Conservation (phyloP, 2,329 filamentous ascomycete species). For the Colletotrichum somersetense region DNA sequence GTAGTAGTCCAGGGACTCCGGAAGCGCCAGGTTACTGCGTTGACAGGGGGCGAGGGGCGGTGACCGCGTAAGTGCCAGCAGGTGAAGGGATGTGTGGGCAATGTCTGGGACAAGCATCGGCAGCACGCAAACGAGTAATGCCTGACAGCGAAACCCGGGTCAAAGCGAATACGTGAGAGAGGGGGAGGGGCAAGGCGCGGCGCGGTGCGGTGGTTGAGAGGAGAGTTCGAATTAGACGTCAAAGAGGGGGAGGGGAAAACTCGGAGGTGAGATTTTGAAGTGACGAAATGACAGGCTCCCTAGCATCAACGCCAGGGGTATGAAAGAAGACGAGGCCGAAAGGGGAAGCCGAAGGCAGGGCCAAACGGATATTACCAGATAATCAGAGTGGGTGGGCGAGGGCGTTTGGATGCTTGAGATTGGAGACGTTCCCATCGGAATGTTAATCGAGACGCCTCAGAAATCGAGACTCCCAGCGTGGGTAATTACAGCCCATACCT, state of each 20-base stretch:
- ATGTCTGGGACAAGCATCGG: slow-evolving; percentile 9
- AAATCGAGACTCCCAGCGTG: neutral
- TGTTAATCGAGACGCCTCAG: neutral
- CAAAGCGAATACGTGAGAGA: neutral
- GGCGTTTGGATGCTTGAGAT: neutral
- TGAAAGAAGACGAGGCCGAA: slow-evolving; percentile 8
- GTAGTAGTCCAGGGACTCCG: slow-evolving; percentile 6
- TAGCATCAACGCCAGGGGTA: neutral
- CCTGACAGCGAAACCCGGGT: slow-evolving; percentile 1
- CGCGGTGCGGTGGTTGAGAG: neutral
- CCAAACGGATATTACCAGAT: slow-evolving; percentile 10
- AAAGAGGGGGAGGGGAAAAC: slow-evolving; percentile 16
- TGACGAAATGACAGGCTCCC: neutral
- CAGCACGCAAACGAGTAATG: neutral
- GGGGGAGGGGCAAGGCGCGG: slow-evolving; percentile 3
- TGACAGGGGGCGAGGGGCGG: slow-evolving; percentile 24
- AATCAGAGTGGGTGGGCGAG: neutral
- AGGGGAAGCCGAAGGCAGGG: slow-evolving; percentile 20
- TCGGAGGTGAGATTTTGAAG: neutral
- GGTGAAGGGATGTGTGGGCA: slow-evolving; percentile 12
- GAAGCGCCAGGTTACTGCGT: slow-evolving; percentile 7
- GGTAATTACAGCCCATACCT: neutral
- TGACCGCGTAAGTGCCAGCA: slow-evolving; percentile 23
- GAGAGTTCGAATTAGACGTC: neutral
- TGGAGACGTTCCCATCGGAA: neutral